Conservation (phyloP, 306 rosid genomes). For the Cyamopsis tetragonoloba region DNA sequence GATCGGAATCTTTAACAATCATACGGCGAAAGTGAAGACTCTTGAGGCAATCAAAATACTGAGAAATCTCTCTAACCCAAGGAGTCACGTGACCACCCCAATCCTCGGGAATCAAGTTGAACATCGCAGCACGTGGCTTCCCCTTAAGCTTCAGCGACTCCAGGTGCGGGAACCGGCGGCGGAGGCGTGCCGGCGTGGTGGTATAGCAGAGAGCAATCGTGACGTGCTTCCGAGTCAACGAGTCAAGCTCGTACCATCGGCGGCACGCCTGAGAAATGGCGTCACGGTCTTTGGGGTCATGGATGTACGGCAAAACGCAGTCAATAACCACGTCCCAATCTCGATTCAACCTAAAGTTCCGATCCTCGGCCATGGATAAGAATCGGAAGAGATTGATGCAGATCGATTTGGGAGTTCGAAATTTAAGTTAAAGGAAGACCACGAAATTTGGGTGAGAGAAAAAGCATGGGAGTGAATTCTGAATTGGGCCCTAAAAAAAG, state of each 20-base stretch:
- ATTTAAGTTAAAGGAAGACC: too few species aligned
- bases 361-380: conserved; percentile 33
- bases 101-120: conserved; percentile 88
- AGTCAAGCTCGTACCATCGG: conserved; percentile 86
- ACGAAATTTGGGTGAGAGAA: too few species aligned
- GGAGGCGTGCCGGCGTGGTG: conserved; percentile 67
- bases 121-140: conserved; percentile 96
- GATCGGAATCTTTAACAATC: conserved; percentile 85
- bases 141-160: conserved; percentile 83
- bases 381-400: background rate
- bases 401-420: too few species aligned
- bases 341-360: conserved; percentile 3
- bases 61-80: conserved; percentile 69
- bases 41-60: conserved; percentile 59
- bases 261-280: conserved; percentile 86
- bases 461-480: too few species aligned
- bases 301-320: conserved; percentile 72
- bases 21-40: conserved; percentile 83
- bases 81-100: conserved; percentile 95
- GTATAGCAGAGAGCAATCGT: conserved; percentile 95
- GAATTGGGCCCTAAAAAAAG: too few species aligned
- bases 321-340: conserved; percentile 54
- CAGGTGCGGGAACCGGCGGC: conserved; percentile 59
- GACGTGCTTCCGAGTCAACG: conserved; percentile 79
- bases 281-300: conserved; percentile 73